phyloP scores from a whole-genome alignment of 257 asterid genomes.

The Haberlea rhodopensis region DNA sequence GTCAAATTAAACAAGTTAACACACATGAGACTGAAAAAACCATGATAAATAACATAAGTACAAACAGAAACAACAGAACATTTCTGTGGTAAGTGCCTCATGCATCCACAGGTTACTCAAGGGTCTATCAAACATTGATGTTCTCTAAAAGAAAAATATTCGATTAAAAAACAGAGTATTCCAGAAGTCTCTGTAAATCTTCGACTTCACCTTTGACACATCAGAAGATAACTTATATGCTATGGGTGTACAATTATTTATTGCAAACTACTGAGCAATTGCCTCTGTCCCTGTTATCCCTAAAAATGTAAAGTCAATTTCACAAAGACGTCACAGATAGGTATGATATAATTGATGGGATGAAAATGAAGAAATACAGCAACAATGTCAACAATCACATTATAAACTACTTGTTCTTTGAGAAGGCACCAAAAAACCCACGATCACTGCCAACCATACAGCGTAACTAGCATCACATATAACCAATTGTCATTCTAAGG shows the following conservation, averaged over 20 bases:
- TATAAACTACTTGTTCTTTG: background rate
- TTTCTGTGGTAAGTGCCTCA: background rate
- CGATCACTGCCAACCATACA: slow-evolving; percentile 3
- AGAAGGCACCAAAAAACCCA: slow-evolving; percentile 12
- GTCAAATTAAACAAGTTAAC: slow-evolving; percentile 15
- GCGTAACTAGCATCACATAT: background rate
- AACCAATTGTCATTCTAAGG: background rate
- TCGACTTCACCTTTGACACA: background rate
- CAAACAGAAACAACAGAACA: slow-evolving; percentile 5
- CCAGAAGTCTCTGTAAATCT: slow-evolving; percentile 2
- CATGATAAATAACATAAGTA: background rate
- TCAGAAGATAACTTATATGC: slow-evolving; percentile 8
- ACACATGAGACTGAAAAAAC: background rate
- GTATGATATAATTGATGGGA: background rate
- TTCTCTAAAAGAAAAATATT: background rate
- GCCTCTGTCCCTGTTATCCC: background rate
- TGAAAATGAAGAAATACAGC: too few species aligned
- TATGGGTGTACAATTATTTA: background rate
- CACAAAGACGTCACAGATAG: background rate
- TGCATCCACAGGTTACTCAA: background rate
- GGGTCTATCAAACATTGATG: background rate
- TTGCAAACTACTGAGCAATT: background rate
- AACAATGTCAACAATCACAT: background rate
- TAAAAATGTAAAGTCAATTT: background rate
- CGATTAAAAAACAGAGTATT: background rate